A percentile compares a stretch with the other conserved stretches of the same genome.
phyloP scores from a whole-genome alignment of 164 flowering plant species.

The Berberis vulgaris region DNA sequence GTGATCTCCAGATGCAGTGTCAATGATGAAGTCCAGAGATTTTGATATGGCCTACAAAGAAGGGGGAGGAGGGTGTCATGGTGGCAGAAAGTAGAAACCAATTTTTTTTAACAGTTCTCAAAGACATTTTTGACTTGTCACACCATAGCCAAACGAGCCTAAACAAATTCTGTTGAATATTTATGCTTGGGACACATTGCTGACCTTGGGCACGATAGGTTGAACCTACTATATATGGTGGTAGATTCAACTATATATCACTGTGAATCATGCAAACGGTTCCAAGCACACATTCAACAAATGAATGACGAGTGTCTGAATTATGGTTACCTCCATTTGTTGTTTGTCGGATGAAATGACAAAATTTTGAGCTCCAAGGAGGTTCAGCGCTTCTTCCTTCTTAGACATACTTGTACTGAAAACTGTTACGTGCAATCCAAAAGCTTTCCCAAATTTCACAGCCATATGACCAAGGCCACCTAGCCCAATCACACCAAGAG shows the following conservation, averaged over 20 bases:
- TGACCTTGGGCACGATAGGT: no score
- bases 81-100: not conserved
- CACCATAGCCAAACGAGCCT: no score
- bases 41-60: constrained; percentile 1
- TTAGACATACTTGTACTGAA: constrained; percentile 68
- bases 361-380: constrained; percentile 67
- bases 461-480: constrained; percentile 91
- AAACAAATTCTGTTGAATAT: not conserved
- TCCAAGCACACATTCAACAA: not conserved
- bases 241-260: no score
- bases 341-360: constrained; percentile 58
- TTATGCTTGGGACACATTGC: no score
- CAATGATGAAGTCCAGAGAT: constrained; percentile 47
- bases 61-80: not conserved
- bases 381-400: constrained; percentile 56
- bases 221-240: no score
- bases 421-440: constrained; percentile 61
- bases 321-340: constrained; percentile 52
- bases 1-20: constrained; percentile 84
- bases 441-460: constrained; percentile 76
- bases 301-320: not conserved
- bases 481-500: constrained; percentile 70
- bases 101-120: not conserved
- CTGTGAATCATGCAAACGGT: no score
- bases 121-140: no score